Evolutionary conservation across 805 yeast species (phyloP).

Genomic region (Ogataea methanolica): DNA sequence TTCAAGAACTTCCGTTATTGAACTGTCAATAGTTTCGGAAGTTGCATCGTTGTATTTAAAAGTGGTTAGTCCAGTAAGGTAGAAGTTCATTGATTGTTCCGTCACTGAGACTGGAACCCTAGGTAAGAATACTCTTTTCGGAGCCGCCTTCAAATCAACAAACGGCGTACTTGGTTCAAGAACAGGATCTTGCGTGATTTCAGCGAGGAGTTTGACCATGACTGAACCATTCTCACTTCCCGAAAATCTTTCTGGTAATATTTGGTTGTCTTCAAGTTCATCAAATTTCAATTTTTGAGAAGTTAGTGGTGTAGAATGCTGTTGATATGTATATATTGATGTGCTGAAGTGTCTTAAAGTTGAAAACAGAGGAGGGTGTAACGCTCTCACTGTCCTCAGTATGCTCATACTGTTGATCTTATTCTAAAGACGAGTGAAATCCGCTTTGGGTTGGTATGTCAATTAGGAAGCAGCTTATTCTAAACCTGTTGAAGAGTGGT

Average conservation of each 20-base stretch:
- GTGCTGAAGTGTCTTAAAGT: background rate
- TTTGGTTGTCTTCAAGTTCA: conserved; percentile 6
- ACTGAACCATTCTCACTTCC: too few relatives aligned
- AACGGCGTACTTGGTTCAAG: conserved; percentile 15
- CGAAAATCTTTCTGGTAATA: background rate
- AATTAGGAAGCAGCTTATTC: too few relatives aligned
- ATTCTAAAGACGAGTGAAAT: background rate
- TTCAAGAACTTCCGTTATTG: conserved; percentile 2
- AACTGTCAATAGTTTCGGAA: conserved; percentile 9
- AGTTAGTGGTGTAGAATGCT: background rate
- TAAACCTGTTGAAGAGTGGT: too few relatives aligned
- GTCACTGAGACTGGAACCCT: conserved; percentile 7
- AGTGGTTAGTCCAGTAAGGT: conserved; percentile 15
- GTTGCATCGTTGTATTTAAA: conserved; percentile 13
- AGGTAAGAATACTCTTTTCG: conserved; percentile 15
- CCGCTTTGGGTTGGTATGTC: background rate
- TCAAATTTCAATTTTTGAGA: background rate
- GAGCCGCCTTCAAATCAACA: conserved; percentile 17
- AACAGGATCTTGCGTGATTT: conserved; percentile 18
- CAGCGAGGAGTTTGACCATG: conserved; percentile 20
- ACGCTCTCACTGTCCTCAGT: too few relatives aligned
- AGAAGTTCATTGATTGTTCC: conserved; percentile 11
- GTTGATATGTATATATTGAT: background rate
- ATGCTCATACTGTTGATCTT: too few relatives aligned
- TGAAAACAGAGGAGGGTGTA: too few relatives aligned